Base-by-base conservation (phyloP, 179 eudicot genomes). In the Camellia oleifera region DNA sequence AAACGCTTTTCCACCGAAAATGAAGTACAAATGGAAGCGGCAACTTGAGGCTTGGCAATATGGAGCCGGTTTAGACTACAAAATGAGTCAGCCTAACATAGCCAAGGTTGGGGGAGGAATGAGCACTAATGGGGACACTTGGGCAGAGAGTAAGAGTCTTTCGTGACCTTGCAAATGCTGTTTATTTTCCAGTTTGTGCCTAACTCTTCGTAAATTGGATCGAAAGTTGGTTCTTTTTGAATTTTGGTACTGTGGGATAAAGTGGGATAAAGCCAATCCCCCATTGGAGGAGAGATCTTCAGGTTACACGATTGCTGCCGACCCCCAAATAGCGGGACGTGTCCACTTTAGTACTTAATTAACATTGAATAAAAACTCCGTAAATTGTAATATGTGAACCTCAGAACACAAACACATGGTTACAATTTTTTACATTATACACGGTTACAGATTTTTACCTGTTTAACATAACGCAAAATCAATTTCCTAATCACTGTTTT, bases 21-120 rank as follows among this genome's bases (percentile, higher is more conserved):
- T 81, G 88, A 92, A 80, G 82, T 95, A 86, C 83, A 87, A 81
- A 78, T 94, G 93, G 97, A 90, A 82, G 71, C 87, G 97, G 58
- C 88, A 86, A 88, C 93, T 95, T 13, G 98, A 95, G 79, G 97
- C 98, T 72, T 95, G 99, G 99, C 90, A 87, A 75, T 95, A 91
- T 72, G 99, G 99, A 72, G 88, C 98, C 79, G 99, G 99, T 78
- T 84, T 94, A 66, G 99, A 95, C 85, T 95, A 93, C 82, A 81
- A 73, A 77, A 68, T 89, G 46, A 79, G 61, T 68, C 42, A 66
- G 15, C 66, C 77, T 2, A 69, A 60, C 17, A 54, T 17, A n/a
- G 40, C 42, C 3, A 23, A 54, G 69, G 72, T 42, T 0, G 69
- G 69, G 44, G 15, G 42, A 57, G 66, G 45, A 79, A 46, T 20